phyloP scores from a whole-genome alignment of 1,139 yeast genomes.

The Sugiyamaella pinicola region DNA sequence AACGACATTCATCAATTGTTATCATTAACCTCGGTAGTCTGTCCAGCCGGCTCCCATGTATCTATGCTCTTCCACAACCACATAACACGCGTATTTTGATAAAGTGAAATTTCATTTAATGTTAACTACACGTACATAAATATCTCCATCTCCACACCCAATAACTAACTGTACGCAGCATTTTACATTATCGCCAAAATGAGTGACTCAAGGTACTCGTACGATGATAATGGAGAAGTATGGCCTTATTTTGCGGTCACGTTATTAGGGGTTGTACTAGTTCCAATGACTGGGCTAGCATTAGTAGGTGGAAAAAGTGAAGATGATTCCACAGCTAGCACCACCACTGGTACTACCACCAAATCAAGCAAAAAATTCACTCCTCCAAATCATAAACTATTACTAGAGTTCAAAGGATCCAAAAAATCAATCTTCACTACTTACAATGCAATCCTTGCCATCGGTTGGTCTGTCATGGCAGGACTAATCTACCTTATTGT shows the following conservation, averaged over 20 bases:
- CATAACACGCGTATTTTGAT: neutral
- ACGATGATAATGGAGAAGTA: slow-evolving; percentile 89
- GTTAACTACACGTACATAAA: neutral
- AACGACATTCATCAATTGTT: too few relatives aligned
- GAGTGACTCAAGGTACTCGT: slow-evolving; percentile 52
- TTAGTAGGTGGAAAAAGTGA: neutral
- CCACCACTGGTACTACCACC: neutral
- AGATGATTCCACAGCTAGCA: neutral
- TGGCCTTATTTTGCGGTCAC: slow-evolving; percentile 95
- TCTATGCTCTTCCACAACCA: too few relatives aligned
- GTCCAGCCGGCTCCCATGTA: too few relatives aligned
- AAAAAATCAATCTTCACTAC: slow-evolving; percentile 38
- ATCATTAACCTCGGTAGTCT: too few relatives aligned
- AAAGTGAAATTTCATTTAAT: neutral
- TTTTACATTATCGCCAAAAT: slow-evolving; percentile 30
- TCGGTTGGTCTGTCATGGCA: slow-evolving; percentile 71
- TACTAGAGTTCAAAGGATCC: slow-evolving; percentile 36
- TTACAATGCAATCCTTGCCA: slow-evolving; percentile 49
- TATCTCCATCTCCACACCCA: neutral
- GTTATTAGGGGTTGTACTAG: slow-evolving; percentile 60
- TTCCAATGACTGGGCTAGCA: slow-evolving; percentile 61
- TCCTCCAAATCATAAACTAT: slow-evolving; percentile 50
- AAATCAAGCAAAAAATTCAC: slow-evolving; percentile 28
- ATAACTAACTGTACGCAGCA: too few relatives aligned
- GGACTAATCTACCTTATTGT: slow-evolving; percentile 55